phyloP scores from a whole-genome alignment of 192 early-diverging fungal genomes.

The Podila epigama region DNA sequence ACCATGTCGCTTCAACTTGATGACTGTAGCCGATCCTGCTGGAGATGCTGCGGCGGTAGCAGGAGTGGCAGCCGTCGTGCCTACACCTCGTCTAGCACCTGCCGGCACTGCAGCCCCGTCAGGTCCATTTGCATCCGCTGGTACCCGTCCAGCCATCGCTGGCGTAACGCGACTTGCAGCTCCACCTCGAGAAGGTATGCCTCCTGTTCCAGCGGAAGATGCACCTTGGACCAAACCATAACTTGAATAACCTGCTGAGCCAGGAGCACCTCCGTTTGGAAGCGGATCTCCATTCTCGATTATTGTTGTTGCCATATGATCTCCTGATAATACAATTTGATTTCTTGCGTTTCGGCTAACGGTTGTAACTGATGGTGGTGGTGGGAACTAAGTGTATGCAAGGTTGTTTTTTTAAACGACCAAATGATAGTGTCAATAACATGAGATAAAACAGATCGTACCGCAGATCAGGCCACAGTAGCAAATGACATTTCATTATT shows the following conservation, averaged over 20 bases:
- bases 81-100: background rate
- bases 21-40: constrained; percentile 19
- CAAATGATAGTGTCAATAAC: background rate
- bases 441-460: background rate
- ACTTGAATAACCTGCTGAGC: constrained; percentile 13
- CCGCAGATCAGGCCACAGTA: no score
- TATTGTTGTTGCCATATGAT: constrained; percentile 35
- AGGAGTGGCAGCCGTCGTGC: background rate
- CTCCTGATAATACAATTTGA: constrained; percentile 47
- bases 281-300: constrained; percentile 25
- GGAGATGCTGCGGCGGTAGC: no score
- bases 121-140: no score
- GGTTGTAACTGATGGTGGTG: constrained; percentile 36
- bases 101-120: constrained; percentile 19
- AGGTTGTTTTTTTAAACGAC: background rate
- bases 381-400: constrained; percentile 22
- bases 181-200: no score
- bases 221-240: background rate
- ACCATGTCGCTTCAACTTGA: constrained; percentile 51
- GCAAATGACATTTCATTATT: no score
- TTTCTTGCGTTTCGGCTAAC: constrained; percentile 39
- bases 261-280: constrained; percentile 2
- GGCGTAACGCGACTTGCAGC: background rate
- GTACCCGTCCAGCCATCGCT: no score
- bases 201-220: no score